Evolutionary conservation across 495 filamentous ascomycete species (phyloP).

Genomic region (Cudoniella acicularis): DNA sequence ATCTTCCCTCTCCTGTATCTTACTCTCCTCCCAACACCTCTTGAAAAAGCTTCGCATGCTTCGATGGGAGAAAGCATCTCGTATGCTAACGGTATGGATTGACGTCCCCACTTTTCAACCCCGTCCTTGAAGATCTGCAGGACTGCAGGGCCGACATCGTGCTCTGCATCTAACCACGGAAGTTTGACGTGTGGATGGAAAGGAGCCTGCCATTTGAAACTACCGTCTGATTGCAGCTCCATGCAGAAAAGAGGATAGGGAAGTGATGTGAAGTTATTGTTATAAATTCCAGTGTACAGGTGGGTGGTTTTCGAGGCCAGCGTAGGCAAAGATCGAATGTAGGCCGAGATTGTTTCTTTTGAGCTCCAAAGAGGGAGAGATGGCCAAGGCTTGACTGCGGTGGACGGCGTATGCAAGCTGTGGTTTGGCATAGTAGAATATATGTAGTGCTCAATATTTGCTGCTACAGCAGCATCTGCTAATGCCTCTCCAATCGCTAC

Average conservation of each 20-base stretch:
- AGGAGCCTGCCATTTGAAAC: constrained; percentile 90
- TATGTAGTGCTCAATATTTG: constrained; percentile 84
- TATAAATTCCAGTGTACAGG: constrained; percentile 95
- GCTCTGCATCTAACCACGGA: constrained; percentile 97
- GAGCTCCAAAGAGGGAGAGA: constrained; percentile 85
- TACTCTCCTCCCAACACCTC: constrained; percentile 73
- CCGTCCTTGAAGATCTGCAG: constrained; percentile 96
- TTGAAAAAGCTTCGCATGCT: constrained; percentile 74
- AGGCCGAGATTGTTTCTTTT: constrained; percentile 89
- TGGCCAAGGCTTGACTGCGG: constrained; percentile 52
- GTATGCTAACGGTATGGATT: constrained; percentile 78
- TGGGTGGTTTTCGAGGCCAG: constrained; percentile 53
- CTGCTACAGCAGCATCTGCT: constrained; percentile 84
- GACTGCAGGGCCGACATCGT: constrained; percentile 92
- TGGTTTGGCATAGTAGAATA: constrained; percentile 98
- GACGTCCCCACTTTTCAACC: constrained; percentile 74
- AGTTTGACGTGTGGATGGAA: constrained; percentile 85
- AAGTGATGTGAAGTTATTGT: constrained; percentile 96
- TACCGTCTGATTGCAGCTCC: constrained; percentile 76
- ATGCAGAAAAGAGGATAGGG: constrained; percentile 93
- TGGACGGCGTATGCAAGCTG: constrained; percentile 50
- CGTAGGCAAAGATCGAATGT: constrained; percentile 77
- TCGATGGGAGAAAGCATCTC: constrained; percentile 80
- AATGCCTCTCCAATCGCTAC: constrained; percentile 79
- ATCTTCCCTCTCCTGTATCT: constrained; percentile 67